Evolutionary conservation across 345 rosid species (phyloP).

Genomic region (Erucastrum elatum): DNA sequence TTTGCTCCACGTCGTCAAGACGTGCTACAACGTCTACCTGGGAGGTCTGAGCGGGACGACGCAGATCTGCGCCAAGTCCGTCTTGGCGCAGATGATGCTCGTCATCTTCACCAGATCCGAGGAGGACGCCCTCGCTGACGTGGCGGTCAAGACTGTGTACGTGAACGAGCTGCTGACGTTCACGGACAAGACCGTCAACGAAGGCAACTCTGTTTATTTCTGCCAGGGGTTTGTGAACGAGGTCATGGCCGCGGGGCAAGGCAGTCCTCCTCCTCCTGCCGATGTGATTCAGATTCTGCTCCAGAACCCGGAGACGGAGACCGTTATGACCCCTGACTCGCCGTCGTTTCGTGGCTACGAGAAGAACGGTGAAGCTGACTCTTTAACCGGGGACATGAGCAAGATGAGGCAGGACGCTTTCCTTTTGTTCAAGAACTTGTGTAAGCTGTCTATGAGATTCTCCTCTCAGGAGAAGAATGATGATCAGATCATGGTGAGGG

Average conservation of each 20-base stretch:
- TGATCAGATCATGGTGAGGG: slow-evolving; percentile 90
- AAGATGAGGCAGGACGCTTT: slow-evolving; percentile 91
- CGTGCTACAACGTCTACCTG: slow-evolving; percentile 87
- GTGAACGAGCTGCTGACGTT: slow-evolving; percentile 70
- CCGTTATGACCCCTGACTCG: slow-evolving; percentile 44
- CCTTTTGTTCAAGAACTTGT: slow-evolving; percentile 78
- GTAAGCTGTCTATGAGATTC: slow-evolving; percentile 93
- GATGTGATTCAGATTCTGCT: slow-evolving; percentile 46
- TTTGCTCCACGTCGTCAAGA: slow-evolving; percentile 68
- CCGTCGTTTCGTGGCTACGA: slow-evolving; percentile 34
- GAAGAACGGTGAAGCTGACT: slow-evolving; percentile 42
- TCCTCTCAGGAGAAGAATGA: slow-evolving; percentile 86
- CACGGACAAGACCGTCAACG: slow-evolving; percentile 81
- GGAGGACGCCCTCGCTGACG: slow-evolving; percentile 61
- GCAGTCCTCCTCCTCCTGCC: slow-evolving; percentile 43
- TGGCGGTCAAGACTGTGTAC: slow-evolving; percentile 52
- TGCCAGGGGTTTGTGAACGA: slow-evolving; percentile 80
- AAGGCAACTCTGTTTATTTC: slow-evolving; percentile 74
- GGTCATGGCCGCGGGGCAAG: slow-evolving; percentile 75
- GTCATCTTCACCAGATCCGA: slow-evolving; percentile 73
- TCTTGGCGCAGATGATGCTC: slow-evolving; percentile 81
- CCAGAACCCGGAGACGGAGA: slow-evolving; percentile 35
- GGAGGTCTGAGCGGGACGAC: slow-evolving; percentile 79
- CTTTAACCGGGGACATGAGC: slow-evolving; percentile 40
- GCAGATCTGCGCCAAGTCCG: slow-evolving; percentile 96